phyloP scores from a whole-genome alignment of 2,329 filamentous ascomycete genomes.

The Tolypocladium endophyticum region DNA sequence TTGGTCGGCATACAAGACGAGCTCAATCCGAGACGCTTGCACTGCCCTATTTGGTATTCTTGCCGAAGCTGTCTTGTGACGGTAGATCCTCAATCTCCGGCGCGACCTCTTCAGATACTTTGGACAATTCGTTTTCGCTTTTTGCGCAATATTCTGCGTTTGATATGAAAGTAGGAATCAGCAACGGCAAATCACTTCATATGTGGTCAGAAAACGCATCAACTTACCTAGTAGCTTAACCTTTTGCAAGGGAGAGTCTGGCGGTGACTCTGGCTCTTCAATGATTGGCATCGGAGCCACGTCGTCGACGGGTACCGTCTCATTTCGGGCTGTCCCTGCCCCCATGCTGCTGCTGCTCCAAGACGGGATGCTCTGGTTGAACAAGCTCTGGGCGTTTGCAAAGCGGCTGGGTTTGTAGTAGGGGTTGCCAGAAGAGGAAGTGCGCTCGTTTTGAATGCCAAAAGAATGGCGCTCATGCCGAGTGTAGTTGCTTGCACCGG shows the following conservation, averaged over 20 bases:
- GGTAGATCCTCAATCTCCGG: not conserved
- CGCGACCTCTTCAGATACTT: constrained; percentile 1
- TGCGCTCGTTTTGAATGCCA: constrained; percentile 13
- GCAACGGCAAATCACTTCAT: not conserved
- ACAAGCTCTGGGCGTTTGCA: not conserved
- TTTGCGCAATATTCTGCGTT: constrained; percentile 10
- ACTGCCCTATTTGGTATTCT: not conserved
- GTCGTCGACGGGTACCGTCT: constrained; percentile 4
- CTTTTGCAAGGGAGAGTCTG: constrained; percentile 10
- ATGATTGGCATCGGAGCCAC: constrained; percentile 19
- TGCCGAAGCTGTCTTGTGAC: not conserved
- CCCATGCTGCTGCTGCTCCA: not conserved
- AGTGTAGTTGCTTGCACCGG: not conserved
- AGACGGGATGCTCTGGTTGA: not conserved
- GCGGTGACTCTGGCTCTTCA: constrained; percentile 20
- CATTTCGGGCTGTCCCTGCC: not conserved
- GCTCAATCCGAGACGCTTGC: not conserved
- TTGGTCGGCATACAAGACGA: not conserved
- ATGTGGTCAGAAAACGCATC: not conserved
- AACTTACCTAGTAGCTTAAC: constrained; percentile 20
- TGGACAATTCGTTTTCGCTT: not conserved
- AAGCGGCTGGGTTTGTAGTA: constrained; percentile 20
- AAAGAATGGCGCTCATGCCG: not conserved
- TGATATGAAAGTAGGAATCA: not conserved
- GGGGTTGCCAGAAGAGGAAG: constrained; percentile 18